phyloP scores from a whole-genome alignment of 495 filamentous ascomycete genomes.

The Schizothecium vesticola region DNA sequence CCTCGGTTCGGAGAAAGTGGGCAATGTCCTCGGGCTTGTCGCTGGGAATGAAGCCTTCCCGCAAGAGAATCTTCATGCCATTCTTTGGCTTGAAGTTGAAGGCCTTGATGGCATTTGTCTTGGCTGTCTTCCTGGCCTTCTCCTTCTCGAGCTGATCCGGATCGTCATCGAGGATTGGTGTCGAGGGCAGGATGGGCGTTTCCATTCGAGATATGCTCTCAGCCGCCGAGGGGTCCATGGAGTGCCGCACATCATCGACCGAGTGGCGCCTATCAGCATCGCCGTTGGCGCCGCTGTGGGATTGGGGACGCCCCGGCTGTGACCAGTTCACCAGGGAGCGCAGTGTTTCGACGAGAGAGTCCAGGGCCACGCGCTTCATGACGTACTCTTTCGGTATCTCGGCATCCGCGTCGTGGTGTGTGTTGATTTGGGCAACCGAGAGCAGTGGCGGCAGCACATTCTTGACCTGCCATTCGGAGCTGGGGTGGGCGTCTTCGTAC shows the following conservation, averaged over 20 bases:
- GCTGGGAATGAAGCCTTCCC: constrained; percentile 79
- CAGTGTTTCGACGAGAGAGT: constrained; percentile 80
- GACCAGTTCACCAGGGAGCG: constrained; percentile 92
- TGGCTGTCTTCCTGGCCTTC: constrained; percentile 87
- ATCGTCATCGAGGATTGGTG: constrained; percentile 79
- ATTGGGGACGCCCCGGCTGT: constrained; percentile 63
- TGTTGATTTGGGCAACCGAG: constrained; percentile 66
- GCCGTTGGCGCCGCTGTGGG: constrained; percentile 40
- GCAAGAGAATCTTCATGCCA: constrained; percentile 76
- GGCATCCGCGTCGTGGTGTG: constrained; percentile 53
- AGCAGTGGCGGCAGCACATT: constrained; percentile 82
- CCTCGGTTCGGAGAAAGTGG: constrained; percentile 66
- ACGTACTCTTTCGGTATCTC: constrained; percentile 79
- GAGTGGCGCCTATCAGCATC: constrained; percentile 58
- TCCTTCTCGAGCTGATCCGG: constrained; percentile 85
- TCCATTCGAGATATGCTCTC: constrained; percentile 51
- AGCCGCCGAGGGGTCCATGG: constrained; percentile 60
- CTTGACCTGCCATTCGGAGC: constrained; percentile 75
- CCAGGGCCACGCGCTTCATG: constrained; percentile 80
- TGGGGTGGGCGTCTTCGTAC: constrained; percentile 71
- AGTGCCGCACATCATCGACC: constrained; percentile 72
- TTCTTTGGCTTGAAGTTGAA: constrained; percentile 99
- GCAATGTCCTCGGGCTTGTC: constrained; percentile 78
- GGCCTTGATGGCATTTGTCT: constrained; percentile 78
- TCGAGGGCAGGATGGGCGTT: constrained; percentile 61